These are phyloP conservation scores for Rubia yunnanensis DNA, from an alignment of 257 asterid genomes.

Conservation along the genomic window DNA sequence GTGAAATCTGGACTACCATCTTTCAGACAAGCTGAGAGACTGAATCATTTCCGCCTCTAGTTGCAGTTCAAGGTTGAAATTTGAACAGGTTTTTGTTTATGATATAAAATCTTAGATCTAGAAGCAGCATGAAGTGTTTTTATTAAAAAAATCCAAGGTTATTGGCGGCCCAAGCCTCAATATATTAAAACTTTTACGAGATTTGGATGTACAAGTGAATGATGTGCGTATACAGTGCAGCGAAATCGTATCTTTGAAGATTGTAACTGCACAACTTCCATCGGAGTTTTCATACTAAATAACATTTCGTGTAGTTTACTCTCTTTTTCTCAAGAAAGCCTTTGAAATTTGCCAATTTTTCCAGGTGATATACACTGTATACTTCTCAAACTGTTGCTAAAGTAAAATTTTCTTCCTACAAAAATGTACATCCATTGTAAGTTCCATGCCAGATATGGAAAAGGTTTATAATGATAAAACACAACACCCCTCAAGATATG, in stretches of 20 bases:
- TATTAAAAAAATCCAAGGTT: neutral
- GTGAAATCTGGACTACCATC: slow-evolving; percentile 28
- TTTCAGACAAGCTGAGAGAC: slow-evolving; percentile 9
- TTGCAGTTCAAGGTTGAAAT: neutral
- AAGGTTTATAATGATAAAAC: neutral
- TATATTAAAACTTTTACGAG: too few relatives aligned
- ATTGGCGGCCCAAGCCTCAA: neutral
- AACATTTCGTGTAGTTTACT: neutral
- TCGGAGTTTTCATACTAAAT: neutral
- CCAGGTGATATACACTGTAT: neutral
- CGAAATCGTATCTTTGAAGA: neutral
- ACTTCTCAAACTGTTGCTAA: neutral
- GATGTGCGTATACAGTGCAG: too few relatives aligned
- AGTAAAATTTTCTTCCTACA: slow-evolving; percentile 1
- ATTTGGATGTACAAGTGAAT: neutral
- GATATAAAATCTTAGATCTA: neutral
- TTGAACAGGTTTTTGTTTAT: neutral
- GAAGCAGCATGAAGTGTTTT: neutral
- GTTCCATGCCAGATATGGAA: neutral
- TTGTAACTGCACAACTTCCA: neutral
- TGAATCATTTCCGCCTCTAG: slow-evolving; percentile 35
- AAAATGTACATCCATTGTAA: slow-evolving; percentile 5
- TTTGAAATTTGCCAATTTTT: neutral
- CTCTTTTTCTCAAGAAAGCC: neutral
- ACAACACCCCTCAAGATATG: neutral